Conservation (phyloP, 371 early-diverging fungal genomes). For the Coemansia sp. region DNA sequence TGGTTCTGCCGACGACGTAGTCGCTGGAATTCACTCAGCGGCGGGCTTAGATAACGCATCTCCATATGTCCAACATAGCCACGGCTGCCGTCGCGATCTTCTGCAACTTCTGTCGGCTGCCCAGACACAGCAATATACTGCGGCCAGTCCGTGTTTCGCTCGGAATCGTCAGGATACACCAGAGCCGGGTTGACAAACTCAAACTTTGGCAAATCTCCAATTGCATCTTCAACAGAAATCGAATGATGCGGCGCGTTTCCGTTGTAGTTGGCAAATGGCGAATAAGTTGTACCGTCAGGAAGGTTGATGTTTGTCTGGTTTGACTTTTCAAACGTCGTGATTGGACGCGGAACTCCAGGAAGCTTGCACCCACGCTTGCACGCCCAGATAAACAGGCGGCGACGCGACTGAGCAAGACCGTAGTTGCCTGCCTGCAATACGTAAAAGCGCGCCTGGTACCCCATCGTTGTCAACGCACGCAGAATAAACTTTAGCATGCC, state of each 20-base stretch:
- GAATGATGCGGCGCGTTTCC: slow-evolving; percentile 56
- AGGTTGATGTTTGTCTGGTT: slow-evolving; percentile 47
- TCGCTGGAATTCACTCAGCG: slow-evolving; percentile 57
- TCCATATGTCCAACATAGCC: slow-evolving; percentile 46
- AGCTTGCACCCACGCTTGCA: slow-evolving; percentile 54
- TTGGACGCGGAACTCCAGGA: slow-evolving; percentile 58
- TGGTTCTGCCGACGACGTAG: slow-evolving; percentile 45
- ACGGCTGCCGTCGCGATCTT: slow-evolving; percentile 6
- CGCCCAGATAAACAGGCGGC: slow-evolving; percentile 62
- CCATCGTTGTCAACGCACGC: slow-evolving; percentile 60
- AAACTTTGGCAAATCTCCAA: slow-evolving; percentile 62
- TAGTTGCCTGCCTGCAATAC: slow-evolving; percentile 62
- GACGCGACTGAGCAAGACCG: slow-evolving; percentile 60
- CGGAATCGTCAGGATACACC: slow-evolving; percentile 34
- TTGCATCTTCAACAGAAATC: slow-evolving; percentile 58
- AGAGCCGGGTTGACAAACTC: slow-evolving; percentile 57
- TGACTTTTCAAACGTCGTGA: slow-evolving; percentile 51
- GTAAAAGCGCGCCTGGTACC: slow-evolving; percentile 60
- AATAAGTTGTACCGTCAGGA: slow-evolving; percentile 46
- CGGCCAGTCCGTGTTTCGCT: slow-evolving; percentile 24
- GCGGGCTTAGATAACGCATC: slow-evolving; percentile 43
- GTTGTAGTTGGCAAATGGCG: slow-evolving; percentile 46
- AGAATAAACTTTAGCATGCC: slow-evolving; percentile 63
- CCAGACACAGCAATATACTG: slow-evolving; percentile 29
- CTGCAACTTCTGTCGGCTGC: slow-evolving; percentile 10